These are phyloP conservation scores for Neopestalotiopsis sp. DNA, from an alignment of 2,329 filamentous ascomycete genomes.

Conservation along the genomic window DNA sequence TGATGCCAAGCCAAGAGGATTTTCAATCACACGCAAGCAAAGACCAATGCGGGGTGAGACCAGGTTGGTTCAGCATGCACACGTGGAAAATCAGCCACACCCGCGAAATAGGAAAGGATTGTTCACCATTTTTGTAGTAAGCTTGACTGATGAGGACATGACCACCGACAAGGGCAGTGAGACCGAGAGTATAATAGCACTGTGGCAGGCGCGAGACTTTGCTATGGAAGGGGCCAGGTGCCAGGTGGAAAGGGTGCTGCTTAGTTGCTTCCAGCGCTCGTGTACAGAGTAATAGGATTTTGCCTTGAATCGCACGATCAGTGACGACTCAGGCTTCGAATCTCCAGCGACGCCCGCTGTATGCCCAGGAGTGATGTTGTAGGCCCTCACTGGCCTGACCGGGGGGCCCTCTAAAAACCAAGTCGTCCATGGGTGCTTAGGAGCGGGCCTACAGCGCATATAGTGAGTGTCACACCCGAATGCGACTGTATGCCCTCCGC, in stretches of 20 bases:
- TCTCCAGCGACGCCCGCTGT: not conserved
- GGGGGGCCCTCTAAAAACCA: not conserved
- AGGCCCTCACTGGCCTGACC: not conserved
- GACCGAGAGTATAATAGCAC: too few relatives aligned
- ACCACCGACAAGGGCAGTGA: not conserved
- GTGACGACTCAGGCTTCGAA: too few relatives aligned
- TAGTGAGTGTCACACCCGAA: too few relatives aligned
- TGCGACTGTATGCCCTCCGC: too few relatives aligned
- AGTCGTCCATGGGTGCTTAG: too few relatives aligned
- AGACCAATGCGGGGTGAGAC: not conserved
- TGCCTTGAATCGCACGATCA: too few relatives aligned
- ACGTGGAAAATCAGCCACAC: not conserved
- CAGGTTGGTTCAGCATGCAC: not conserved
- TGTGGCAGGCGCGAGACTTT: not conserved
- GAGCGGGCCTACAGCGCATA: too few relatives aligned
- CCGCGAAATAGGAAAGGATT: constrained; percentile 1
- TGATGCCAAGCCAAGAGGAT: not conserved
- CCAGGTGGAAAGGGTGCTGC: too few relatives aligned
- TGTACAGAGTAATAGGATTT: too few relatives aligned
- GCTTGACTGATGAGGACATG: not conserved
- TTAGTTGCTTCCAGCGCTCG: too few relatives aligned
- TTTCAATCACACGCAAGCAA: not conserved
- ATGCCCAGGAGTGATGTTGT: not conserved
- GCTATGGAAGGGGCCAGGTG: too few relatives aligned
- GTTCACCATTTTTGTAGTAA: not conserved